Evolutionary conservation across 23 red algal species (phyloP).

Genomic region (Gracilariopsis chorda): DNA sequence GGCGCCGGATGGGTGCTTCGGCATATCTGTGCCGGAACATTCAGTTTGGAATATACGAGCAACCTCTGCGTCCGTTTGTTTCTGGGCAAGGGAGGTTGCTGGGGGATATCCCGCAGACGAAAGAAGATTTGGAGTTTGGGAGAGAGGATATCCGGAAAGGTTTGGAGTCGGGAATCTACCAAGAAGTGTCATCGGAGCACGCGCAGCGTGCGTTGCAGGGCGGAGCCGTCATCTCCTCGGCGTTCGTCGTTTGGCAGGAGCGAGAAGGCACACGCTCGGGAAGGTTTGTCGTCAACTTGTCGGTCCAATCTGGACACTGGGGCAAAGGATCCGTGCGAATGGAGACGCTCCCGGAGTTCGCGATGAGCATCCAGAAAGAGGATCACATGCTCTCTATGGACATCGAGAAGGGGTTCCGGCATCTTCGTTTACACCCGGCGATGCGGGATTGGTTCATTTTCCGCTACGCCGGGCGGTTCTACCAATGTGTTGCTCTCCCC

Average conservation of each 20-base stretch:
- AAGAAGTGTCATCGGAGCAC: not conserved
- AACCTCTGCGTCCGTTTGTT: not conserved
- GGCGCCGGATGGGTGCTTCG: slow-evolving; percentile 19
- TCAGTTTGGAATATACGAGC: not conserved
- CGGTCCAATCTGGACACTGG: not conserved
- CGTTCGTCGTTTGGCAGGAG: not conserved
- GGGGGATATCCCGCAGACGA: not conserved
- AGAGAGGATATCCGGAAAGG: not conserved
- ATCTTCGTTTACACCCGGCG: not conserved
- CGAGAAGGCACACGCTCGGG: not conserved
- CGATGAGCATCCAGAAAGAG: not conserved
- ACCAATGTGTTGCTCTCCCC: not conserved
- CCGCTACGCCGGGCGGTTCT: not conserved
- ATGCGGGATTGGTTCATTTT: slow-evolving; percentile 54
- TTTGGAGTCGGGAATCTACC: not conserved
- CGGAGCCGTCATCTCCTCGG: slow-evolving; percentile 11
- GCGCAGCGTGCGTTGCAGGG: not conserved
- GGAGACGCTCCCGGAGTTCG: not conserved
- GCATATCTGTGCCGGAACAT: not conserved
- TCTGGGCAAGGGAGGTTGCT: not conserved
- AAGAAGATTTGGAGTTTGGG: not conserved
- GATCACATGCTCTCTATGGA: slow-evolving; percentile 27
- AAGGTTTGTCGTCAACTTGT: slow-evolving; percentile 31
- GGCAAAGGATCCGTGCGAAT: not conserved
- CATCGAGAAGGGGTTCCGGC: slow-evolving; percentile 4